A percentile compares a stretch with the other conserved stretches of the same genome.
Evolutionary conservation across 2,329 filamentous ascomycete species (phyloP).

Genomic region (Acrodontium crateriforme): DNA sequence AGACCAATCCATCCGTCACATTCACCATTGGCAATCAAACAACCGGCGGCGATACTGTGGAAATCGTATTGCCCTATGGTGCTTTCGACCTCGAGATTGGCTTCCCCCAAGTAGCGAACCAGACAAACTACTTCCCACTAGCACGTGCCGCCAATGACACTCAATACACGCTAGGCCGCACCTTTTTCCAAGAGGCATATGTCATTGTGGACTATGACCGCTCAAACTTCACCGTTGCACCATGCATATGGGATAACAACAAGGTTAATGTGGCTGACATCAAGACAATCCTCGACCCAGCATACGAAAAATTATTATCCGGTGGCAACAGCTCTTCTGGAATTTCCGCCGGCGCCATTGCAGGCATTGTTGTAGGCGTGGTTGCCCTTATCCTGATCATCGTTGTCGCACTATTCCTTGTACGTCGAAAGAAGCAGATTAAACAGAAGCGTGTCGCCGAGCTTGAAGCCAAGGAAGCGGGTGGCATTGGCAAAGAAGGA

Average conservation of each 20-base stretch:
- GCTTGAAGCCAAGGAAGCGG: constrained; percentile 17
- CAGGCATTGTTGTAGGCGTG: constrained; percentile 21
- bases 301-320: too few species aligned
- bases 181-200: constrained; percentile 27
- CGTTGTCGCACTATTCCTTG: constrained; percentile 15
- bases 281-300: constrained; percentile 17
- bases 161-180: constrained; percentile 24
- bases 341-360: constrained; percentile 20
- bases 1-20: constrained; percentile 19
- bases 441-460: constrained; percentile 17
- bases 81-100: constrained; percentile 22
- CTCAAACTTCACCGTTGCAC: constrained; percentile 23
- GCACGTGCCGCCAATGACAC: constrained; percentile 19
- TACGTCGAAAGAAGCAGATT: constrained; percentile 13
- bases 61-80: constrained; percentile 24
- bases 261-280: constrained; percentile 13
- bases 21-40: constrained; percentile 19
- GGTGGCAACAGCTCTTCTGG: constrained; percentile 4
- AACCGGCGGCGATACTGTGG: constrained; percentile 14
- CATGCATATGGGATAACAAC: constrained; percentile 19
- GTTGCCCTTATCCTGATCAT: constrained; percentile 16
- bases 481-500: constrained; percentile 5
- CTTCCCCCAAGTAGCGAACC: constrained; percentile 17
- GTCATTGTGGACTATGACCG: constrained; percentile 24
- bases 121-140: constrained; percentile 23